Conservation (phyloP, 1,139 yeast species). For the Tardiomyces digboiensis region DNA sequence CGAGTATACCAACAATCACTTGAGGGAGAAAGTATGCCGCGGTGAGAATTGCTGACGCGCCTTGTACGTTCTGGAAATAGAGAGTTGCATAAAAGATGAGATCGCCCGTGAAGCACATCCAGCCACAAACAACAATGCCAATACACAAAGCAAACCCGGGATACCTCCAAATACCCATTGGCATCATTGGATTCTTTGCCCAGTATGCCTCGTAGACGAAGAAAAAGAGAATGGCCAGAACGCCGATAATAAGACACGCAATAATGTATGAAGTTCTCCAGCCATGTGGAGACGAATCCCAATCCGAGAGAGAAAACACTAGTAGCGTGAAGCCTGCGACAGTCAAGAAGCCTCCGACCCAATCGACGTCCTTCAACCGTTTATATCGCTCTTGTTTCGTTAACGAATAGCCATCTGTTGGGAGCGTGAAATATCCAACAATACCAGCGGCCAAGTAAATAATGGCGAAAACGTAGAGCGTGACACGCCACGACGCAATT, state of each 20-base stretch:
- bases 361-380: slow-evolving; percentile 27
- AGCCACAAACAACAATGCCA: slow-evolving; percentile 26
- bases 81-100: slow-evolving; percentile 31
- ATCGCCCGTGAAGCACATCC: slow-evolving; percentile 33
- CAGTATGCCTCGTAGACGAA: slow-evolving; percentile 30
- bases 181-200: slow-evolving; percentile 34
- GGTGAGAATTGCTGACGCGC: slow-evolving; percentile 30
- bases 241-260: slow-evolving; percentile 32
- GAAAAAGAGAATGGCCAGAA: slow-evolving; percentile 24
- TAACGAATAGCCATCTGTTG: slow-evolving; percentile 9
- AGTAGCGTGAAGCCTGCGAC: slow-evolving; percentile 32
- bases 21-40: slow-evolving; percentile 33
- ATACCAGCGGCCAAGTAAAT: slow-evolving; percentile 24
- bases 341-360: slow-evolving; percentile 31
- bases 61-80: slow-evolving; percentile 32
- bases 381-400: slow-evolving; percentile 10
- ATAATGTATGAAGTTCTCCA: slow-evolving; percentile 38
- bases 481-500: slow-evolving; percentile 32
- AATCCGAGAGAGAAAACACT: slow-evolving; percentile 34
- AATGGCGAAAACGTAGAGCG: slow-evolving; percentile 32
- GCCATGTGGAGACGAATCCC: slow-evolving; percentile 28
- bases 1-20: slow-evolving; percentile 30
- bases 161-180: slow-evolving; percentile 31
- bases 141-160: slow-evolving; percentile 31
- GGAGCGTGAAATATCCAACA: slow-evolving; percentile 23